Conservation (phyloP, 2,329 filamentous ascomycete genomes). For the Thermothelomyces thermophilus region DNA sequence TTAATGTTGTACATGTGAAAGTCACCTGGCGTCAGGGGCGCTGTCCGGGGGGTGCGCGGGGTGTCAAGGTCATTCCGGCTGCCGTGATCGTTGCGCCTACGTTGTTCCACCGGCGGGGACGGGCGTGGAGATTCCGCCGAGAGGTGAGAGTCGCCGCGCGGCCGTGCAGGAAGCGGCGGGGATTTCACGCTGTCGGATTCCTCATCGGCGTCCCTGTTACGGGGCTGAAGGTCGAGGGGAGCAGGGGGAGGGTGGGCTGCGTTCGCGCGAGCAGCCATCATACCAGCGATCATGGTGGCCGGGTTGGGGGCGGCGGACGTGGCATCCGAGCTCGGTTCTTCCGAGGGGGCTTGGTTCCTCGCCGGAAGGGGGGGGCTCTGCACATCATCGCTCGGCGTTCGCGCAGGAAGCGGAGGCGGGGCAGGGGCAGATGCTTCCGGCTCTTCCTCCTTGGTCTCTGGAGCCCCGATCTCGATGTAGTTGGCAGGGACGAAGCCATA, state of each 20-base stretch:
- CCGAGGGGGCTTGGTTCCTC: constrained; percentile 27
- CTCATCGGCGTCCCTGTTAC: constrained; percentile 56
- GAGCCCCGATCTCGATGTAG: constrained; percentile 72
- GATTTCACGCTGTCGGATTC: constrained; percentile 59
- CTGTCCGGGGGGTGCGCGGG: constrained; percentile 33
- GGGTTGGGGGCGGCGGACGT: constrained; percentile 36
- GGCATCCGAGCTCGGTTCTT: constrained; percentile 28
- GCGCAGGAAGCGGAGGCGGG: constrained; percentile 40
- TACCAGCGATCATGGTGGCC: constrained; percentile 49
- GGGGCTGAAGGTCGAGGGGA: constrained; percentile 40
- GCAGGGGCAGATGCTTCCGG: constrained; percentile 29
- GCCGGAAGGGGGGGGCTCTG: constrained; percentile 36
- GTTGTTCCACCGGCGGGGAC: constrained; percentile 30
- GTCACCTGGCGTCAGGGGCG: constrained; percentile 60
- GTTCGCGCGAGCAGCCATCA: constrained; percentile 44
- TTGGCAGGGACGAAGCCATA: constrained; percentile 95
- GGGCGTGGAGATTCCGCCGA: constrained; percentile 24
- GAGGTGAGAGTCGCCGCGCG: constrained; percentile 46
- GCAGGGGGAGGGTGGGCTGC: constrained; percentile 43
- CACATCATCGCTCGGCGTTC: constrained; percentile 33
- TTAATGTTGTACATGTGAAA: constrained; percentile 96
- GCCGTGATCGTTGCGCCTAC: constrained; percentile 28
- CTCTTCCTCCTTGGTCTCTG: constrained; percentile 35
- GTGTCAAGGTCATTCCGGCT: constrained; percentile 32
- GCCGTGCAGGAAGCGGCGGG: constrained; percentile 57